Conservation (phyloP, 768 basidiomycete species). For the Russula earlei region DNA sequence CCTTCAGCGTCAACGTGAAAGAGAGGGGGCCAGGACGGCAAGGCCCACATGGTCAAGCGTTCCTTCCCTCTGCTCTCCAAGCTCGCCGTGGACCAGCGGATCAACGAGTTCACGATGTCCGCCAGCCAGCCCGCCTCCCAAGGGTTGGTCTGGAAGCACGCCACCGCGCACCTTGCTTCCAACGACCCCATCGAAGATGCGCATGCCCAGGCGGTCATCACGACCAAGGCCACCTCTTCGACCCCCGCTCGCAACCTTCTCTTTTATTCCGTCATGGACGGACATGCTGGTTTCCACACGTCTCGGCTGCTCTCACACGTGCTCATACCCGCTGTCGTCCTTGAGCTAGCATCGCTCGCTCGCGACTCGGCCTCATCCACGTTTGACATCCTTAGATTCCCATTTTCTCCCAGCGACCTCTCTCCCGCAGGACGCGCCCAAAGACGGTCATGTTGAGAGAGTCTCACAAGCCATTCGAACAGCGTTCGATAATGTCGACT, state of each 20-base stretch:
- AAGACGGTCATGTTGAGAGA: slow-evolving; percentile 39
- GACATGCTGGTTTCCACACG: slow-evolving; percentile 79
- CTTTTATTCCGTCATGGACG: slow-evolving; percentile 87
- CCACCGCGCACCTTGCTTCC: slow-evolving; percentile 70
- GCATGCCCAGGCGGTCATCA: slow-evolving; percentile 57
- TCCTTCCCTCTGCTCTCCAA: slow-evolving; percentile 49
- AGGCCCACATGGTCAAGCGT: slow-evolving; percentile 42
- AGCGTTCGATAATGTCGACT: slow-evolving; percentile 78
- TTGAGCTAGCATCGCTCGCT: slow-evolving; percentile 57
- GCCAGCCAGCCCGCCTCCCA: slow-evolving; percentile 40
- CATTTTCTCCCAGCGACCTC: slow-evolving; percentile 25
- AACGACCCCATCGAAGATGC: slow-evolving; percentile 94
- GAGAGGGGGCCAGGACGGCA: slow-evolving; percentile 51
- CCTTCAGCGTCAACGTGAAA: slow-evolving; percentile 52
- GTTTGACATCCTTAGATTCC: slow-evolving; percentile 32
- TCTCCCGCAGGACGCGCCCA: slow-evolving; percentile 23
- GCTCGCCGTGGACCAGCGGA: slow-evolving; percentile 44
- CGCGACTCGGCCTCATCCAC: slow-evolving; percentile 21
- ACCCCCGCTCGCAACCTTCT: slow-evolving; percentile 60
- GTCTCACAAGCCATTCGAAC: slow-evolving; percentile 60
- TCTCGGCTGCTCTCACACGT: slow-evolving; percentile 74
- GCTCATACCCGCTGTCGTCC: slow-evolving; percentile 74
- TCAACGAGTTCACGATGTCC: slow-evolving; percentile 43
- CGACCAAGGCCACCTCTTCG: slow-evolving; percentile 50
- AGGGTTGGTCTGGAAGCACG: slow-evolving; percentile 61